These are phyloP conservation scores for Macrolepiota fuliginosa DNA, from an alignment of 768 basidiomycete species.

Conservation along the genomic window DNA sequence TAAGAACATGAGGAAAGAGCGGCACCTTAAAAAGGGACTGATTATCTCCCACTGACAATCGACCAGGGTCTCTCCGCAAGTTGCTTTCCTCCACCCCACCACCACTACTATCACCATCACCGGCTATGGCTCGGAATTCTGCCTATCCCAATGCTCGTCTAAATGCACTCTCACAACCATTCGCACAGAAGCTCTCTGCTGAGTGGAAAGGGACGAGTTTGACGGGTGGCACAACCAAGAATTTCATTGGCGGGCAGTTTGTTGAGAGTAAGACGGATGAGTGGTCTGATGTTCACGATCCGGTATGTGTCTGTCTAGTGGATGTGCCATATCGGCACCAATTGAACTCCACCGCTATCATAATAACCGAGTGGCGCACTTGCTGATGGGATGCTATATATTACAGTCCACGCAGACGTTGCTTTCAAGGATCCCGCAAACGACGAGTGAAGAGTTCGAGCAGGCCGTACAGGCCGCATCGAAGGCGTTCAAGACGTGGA, in stretches of 20 bases:
- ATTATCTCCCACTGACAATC: too few relatives aligned
- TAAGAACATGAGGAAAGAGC: too few relatives aligned
- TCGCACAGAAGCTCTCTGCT: conserved; percentile 71
- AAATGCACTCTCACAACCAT: conserved; percentile 50
- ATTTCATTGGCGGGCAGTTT: conserved; percentile 90
- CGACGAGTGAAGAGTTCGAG: conserved; percentile 76
- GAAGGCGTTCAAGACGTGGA: conserved; percentile 88
- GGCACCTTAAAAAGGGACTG: too few relatives aligned
- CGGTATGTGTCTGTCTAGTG: conserved; percentile 41
- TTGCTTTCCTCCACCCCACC: too few relatives aligned
- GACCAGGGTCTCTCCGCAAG: too few relatives aligned
- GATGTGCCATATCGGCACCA: too few relatives aligned
- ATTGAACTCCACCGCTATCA: too few relatives aligned
- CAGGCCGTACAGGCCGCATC: conserved; percentile 83
- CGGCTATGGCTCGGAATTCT: conserved; percentile 15
- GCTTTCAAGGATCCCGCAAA: conserved; percentile 88
- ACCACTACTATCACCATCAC: too few relatives aligned
- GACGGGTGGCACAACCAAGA: conserved; percentile 85
- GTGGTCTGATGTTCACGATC: conserved; percentile 89
- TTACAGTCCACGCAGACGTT: conserved; percentile 85
- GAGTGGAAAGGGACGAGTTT: conserved; percentile 88
- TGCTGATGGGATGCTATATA: not conserved
- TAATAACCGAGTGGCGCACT: too few relatives aligned
- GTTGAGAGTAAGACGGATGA: conserved; percentile 72
- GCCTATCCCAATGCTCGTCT: conserved; percentile 41